Base-by-base conservation (phyloP, 306 rosid species). In the Lathyrus oleraceus region DNA sequence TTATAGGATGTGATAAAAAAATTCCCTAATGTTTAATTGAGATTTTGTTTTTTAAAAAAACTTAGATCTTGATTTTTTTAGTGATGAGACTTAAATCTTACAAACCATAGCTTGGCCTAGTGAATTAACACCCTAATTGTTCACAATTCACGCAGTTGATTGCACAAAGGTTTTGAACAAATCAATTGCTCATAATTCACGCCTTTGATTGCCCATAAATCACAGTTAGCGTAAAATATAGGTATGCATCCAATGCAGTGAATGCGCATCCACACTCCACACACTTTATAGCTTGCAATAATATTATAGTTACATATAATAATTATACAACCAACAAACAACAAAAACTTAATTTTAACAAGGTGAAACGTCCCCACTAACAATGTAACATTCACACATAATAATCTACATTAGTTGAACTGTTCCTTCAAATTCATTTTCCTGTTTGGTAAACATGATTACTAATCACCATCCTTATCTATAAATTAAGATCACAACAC, bases 361-460 rank as follows among this genome's bases (percentile, higher is more conserved):
- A 14, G 45, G 74, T 65, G 15, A 40, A 5, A 71, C 23, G 69
- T 71, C 53, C 10, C 43, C n/a, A 52, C 14, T 51, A 17, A 53
- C 42, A 70, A 17, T 35, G 32, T 38, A 47, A 36, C 15, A 20
- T 32, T 8, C 4, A 30, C 38, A 42, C 57, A 25, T n/a, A 27
- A 65, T 49, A 65, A 71, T 16, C 40, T 43, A 53, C 35, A 56
- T 40, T 59, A 53, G 89, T 80, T 86, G 79, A 88, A 80, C 82
- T 62, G 82, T 76, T 84, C 84, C 72, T 15, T 73, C 67, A 59
- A 59, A 48, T 48, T 43, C 48, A 27, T 9, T 76, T 28, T 13
- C 54, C 2, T 15, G 35, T 61, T 61, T 67, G 73, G 74, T 69
- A 38, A 80, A 80, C 54, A 21, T 8, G 71, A 28, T 49, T 49